A percentile compares a stretch with the other conserved stretches of the same genome.
Evolutionary conservation across 805 yeast genomes (phyloP).

Genomic region (Hanseniaspora guilliermondii): DNA sequence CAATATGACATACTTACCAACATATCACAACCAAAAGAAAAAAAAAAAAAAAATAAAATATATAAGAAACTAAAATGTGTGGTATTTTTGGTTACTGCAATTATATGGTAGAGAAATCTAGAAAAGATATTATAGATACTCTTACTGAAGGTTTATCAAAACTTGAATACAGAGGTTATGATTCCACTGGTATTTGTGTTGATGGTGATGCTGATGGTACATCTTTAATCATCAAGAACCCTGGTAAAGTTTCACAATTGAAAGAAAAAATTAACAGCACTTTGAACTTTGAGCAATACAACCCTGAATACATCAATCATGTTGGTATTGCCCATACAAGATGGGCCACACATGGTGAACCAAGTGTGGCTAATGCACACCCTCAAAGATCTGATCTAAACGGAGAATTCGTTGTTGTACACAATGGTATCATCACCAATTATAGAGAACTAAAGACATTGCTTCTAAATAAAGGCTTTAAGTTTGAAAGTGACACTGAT

Average conservation of each 20-base stretch:
- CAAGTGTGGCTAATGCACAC: slow-evolving; percentile 75
- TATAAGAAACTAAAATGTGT: slow-evolving; percentile 34
- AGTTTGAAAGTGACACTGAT: slow-evolving; percentile 87
- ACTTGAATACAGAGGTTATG: slow-evolving; percentile 95
- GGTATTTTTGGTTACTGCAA: slow-evolving; percentile 98
- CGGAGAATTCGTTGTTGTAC: slow-evolving; percentile 84
- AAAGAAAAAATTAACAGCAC: slow-evolving; percentile 46
- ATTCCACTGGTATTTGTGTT: slow-evolving; percentile 90
- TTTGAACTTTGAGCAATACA: slow-evolving; percentile 13
- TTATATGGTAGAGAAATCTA: slow-evolving; percentile 77
- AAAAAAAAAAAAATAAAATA: neutral
- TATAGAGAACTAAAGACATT: slow-evolving; percentile 82
- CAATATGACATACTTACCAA: too few relatives aligned
- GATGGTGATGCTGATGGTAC: slow-evolving; percentile 74
- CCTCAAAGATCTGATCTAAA: slow-evolving; percentile 83
- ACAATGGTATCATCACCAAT: slow-evolving; percentile 96
- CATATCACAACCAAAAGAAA: neutral
- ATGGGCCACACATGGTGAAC: slow-evolving; percentile 99
- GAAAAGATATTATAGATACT: slow-evolving; percentile 86
- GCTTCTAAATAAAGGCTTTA: slow-evolving; percentile 63
- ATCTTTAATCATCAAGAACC: slow-evolving; percentile 64
- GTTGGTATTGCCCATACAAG: slow-evolving; percentile 98
- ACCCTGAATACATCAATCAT: slow-evolving; percentile 66
- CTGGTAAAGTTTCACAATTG: slow-evolving; percentile 81
- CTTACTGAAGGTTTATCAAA: slow-evolving; percentile 76